A percentile compares a stretch with the other conserved stretches of the same genome.
phyloP scores from a whole-genome alignment of 2,329 filamentous ascomycete genomes.

The Aureobasidium sp. region DNA sequence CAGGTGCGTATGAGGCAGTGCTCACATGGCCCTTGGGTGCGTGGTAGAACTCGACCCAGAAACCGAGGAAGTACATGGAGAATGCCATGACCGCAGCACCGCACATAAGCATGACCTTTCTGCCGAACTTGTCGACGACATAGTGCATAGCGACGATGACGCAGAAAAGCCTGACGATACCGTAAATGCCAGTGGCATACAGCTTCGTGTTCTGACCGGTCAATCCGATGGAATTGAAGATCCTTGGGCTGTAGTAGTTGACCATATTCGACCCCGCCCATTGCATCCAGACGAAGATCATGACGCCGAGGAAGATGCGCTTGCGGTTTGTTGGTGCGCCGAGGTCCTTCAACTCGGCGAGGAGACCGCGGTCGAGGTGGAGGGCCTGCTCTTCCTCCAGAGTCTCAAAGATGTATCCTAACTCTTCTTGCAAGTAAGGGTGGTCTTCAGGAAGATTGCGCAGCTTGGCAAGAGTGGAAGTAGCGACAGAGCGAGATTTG shows the following conservation, averaged over 20 bases:
- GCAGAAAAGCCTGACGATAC: conserved; percentile 32
- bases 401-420: conserved; percentile 26
- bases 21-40: no score
- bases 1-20: conserved; percentile 34
- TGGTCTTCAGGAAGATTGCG: conserved; percentile 21
- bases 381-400: conserved; percentile 9
- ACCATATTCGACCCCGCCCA: conserved; percentile 49
- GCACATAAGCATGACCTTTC: conserved; percentile 34
- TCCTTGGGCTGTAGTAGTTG: conserved; percentile 33
- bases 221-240: conserved; percentile 32
- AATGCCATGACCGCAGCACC: conserved; percentile 32
- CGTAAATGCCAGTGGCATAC: conserved; percentile 34
- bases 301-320: conserved; percentile 59
- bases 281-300: conserved; percentile 60
- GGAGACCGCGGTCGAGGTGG: conserved; percentile 58
- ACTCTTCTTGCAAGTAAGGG: conserved; percentile 26
- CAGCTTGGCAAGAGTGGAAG: conserved; percentile 21
- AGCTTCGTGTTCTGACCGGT: conserved; percentile 25
- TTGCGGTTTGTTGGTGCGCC: conserved; percentile 59
- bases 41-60: conserved; percentile 32
- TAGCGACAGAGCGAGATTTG: conserved; percentile 20
- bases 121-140: conserved; percentile 33
- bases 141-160: conserved; percentile 33
- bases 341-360: conserved; percentile 55
- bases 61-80: conserved; percentile 34